Base-by-base conservation (phyloP, 164 flowering plant species). In the Vitis labrusca region DNA sequence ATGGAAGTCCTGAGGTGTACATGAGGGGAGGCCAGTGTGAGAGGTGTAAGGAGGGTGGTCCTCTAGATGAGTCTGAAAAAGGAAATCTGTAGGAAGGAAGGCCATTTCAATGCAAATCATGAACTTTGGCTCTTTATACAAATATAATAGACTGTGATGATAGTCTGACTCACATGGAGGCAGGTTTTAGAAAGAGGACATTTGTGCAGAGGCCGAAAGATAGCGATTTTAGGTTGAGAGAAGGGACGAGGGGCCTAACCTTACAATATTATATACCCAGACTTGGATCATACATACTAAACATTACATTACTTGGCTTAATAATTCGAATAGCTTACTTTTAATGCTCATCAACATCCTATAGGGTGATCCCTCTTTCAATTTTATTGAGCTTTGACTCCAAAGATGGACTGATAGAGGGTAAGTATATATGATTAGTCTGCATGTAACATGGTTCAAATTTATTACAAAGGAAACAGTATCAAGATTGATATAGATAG, bases 1-100 rank as follows among this genome's bases (percentile, higher is more conserved):
- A 68, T 76, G 78, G 66, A 76, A 75, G 57, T 73, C 73, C 8
- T 71, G 82, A 51, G 78, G 76, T n/a, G 78, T 76, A 64, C 77
- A 81, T 8, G 84, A 74, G 11, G 82, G 78, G 30, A 79, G 76
- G 13, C 71, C 71, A 57, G 65, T 69, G 71, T 69, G 77, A 29
- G 80, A 76, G 58, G 77, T 63, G 7, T 76, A 67, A 60, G 77
- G 67, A 54, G 70, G 62, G 59, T 75, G 59, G 51, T 78, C 72
- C 47, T 76, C 70, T 37, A 37, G 44, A 61, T 55, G 78, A 47
- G 74, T 23, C 16, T 76, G 85, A 68, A 78, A 81, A 76, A 79
- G 72, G 78, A 77, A 78, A 67, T 70, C 74, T 59, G 79, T 61
- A 17, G 77, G 77, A 53, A 73, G 79, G 60, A 73, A 80, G 48